These are phyloP conservation scores for Protomyces arabidopsidicola DNA, from an alignment of 1,139 yeast species.

Conservation along the genomic window DNA sequence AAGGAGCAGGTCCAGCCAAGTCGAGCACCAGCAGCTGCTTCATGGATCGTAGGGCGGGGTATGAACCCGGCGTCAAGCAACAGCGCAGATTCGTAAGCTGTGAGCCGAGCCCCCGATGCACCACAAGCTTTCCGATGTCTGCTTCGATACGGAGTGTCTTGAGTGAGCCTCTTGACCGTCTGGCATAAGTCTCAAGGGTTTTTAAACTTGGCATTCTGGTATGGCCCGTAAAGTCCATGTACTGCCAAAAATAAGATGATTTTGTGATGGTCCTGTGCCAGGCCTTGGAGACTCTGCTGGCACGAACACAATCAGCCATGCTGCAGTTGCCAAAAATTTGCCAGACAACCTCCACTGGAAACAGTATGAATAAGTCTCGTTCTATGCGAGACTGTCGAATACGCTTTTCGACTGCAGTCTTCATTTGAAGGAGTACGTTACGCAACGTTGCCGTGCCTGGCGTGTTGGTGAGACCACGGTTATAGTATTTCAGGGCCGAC, in stretches of 20 bases:
- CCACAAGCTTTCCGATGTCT: not conserved
- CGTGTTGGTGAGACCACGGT: not conserved
- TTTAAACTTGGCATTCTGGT: not conserved
- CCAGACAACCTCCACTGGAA: slow-evolving; percentile 12
- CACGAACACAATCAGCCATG: not conserved
- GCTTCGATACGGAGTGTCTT: not conserved
- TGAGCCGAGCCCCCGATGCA: not conserved
- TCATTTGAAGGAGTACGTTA: not conserved
- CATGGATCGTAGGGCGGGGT: not conserved
- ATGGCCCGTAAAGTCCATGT: not conserved
- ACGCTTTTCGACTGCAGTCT: not conserved
- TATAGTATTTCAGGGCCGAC: slow-evolving; percentile 9
- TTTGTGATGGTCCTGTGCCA: not conserved
- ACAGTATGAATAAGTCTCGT: not conserved
- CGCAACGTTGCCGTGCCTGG: not conserved
- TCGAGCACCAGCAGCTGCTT: not conserved
- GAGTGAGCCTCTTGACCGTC: not conserved
- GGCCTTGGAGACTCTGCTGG: not conserved
- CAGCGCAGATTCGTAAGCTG: not conserved
- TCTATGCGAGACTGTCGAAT: not conserved
- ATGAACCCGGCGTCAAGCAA: not conserved
- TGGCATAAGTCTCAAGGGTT: not conserved
- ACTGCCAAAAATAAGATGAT: not conserved
- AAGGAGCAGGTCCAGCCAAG: not conserved
- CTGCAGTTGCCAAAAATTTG: not conserved